Base-by-base conservation (phyloP, 768 basidiomycete genomes). In the Pseudohyphozyma bogoriensis region DNA sequence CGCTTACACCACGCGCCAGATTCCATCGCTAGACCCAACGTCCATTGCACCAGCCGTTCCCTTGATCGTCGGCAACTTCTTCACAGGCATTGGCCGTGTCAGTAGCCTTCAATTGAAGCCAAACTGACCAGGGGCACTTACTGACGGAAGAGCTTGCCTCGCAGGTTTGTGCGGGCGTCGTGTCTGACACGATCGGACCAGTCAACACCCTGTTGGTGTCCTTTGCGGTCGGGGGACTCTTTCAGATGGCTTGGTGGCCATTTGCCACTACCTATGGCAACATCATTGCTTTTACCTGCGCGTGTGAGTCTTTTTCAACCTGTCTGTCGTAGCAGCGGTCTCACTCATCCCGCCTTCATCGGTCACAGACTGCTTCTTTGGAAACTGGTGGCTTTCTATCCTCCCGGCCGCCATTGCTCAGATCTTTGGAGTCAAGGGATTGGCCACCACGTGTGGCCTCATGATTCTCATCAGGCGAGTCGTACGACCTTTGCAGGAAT, bases 151-250 rank as follows among this genome's bases (percentile, higher is more conserved):
- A n/a, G n/a, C n/a, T 37, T 16, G 20, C 8, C 28, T 3, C 26
- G 13, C 51, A 53, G 51, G 26, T 64, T 39, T 42, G 49, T 42
- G 64, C 70, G 3, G 72, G 72, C 18, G 59, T 56, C 35, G 55
- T 72, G 4, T 60, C 71, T 12, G 72, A 73, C 57, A 11, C 32
- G 1, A 51, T 73, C 42, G 72, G 72, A 0, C 70, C 72, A 0
- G 39, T 69, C 42, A 73, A 73, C 61, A 67, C 64, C 42, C 69
- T 68, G 54, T 63, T 71, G 42, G 44, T 70, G 33, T 55, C 59
- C 7, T 60, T 64, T 52, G 31, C 29, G 5, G 37, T 45, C 8
- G 63, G 63, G 2, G 60, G 55, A 18, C 31, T 68, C 11, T 60
- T 70, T 9, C 69, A 71, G 40, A 47, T 68, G 20, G 63, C 66